Percentiles rank a stretch among this genome's conserved stretches.
Conservation (phyloP, 2,329 filamentous ascomycete genomes). For the Ophiostoma perfectum region DNA sequence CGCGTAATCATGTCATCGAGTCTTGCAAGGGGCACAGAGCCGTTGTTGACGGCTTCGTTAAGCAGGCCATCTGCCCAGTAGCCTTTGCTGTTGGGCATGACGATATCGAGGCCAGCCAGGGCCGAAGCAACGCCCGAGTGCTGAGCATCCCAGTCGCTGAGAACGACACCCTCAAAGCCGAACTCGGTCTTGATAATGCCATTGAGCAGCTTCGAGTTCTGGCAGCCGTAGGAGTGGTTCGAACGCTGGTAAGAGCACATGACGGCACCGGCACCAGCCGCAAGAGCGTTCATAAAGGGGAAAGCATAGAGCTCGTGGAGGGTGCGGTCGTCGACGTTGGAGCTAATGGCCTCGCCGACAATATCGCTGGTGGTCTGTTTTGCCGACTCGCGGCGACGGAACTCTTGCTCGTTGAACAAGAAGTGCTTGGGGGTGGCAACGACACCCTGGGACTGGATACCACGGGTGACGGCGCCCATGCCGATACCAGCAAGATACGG, state of each 20-base stretch:
- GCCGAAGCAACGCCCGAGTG: constrained; percentile 53
- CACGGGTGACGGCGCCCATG: constrained; percentile 31
- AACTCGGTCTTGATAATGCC: constrained; percentile 59
- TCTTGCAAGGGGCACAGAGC: constrained; percentile 63
- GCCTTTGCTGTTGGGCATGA: constrained; percentile 51
- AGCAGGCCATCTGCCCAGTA: constrained; percentile 59
- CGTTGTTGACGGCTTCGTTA: constrained; percentile 69
- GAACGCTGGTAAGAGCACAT: constrained; percentile 69
- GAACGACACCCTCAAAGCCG: constrained; percentile 63
- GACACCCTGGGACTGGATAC: constrained; percentile 48
- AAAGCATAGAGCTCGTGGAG: constrained; percentile 62
- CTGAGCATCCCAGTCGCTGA: constrained; percentile 65
- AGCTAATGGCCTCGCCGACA: constrained; percentile 48
- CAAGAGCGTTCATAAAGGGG: constrained; percentile 59
- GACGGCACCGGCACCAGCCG: constrained; percentile 51
- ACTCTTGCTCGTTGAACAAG: constrained; percentile 57
- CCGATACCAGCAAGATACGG: constrained; percentile 33
- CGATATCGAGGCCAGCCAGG: constrained; percentile 62
- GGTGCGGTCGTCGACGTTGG: constrained; percentile 60
- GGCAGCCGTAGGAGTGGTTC: constrained; percentile 68
- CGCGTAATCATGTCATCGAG: constrained; percentile 76
- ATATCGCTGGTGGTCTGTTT: constrained; percentile 20
- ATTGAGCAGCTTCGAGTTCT: constrained; percentile 65
- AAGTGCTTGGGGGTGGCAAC: constrained; percentile 70
- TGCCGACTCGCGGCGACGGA: constrained; percentile 38